Evolutionary conservation across 2,329 filamentous ascomycete genomes (phyloP), one percentile per base, ranked within the genome.

Genomic region (Penicillium italicum): DNA sequence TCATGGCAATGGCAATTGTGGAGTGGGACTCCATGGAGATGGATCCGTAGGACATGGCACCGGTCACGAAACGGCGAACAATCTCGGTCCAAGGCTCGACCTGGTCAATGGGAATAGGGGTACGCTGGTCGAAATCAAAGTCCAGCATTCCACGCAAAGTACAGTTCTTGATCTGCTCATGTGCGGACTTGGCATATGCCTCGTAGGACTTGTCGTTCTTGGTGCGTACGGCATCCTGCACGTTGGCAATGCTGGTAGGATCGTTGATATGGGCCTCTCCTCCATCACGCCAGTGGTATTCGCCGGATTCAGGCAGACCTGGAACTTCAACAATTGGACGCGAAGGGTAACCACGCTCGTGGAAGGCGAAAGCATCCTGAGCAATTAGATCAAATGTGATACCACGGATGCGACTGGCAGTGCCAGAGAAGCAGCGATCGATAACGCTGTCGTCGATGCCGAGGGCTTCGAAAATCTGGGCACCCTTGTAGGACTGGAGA

Each of bases 141-240:
- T 97, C 93, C 40, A 97, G 84, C 71, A 97, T 84, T 70, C 93
- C 93, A 72, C 93, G 90, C 8, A 97, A 85, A 1, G 93, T 97
- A 76, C 93, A 97, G 69, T 91, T 85, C 81, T 96, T 97, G 80
- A 97, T 96, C 70, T 94, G 90, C 79, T 97, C 92, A 70, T 96
- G 96, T 73, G 94, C 91, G 2, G 91, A 89, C 60, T 88, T 85
- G 0, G 93, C 96, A 77, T 97, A 97, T 0, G 93, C 92, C 76
- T 97, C 92, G 75, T 97, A 97, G 0, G 93, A 97, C 79, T 96
- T 96, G 80, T 97, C 92, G 69, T 97, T 97, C 85, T 97, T 97
- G 61, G 88, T 93, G 56, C 93, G 89, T 16, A 97, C 93, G 12
- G 93, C 93, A 74, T 97, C 93, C 75, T 97, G 93, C 58, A 97